phyloP scores from a whole-genome alignment of 331 rosid species.

The Pyracantha coccinea region DNA sequence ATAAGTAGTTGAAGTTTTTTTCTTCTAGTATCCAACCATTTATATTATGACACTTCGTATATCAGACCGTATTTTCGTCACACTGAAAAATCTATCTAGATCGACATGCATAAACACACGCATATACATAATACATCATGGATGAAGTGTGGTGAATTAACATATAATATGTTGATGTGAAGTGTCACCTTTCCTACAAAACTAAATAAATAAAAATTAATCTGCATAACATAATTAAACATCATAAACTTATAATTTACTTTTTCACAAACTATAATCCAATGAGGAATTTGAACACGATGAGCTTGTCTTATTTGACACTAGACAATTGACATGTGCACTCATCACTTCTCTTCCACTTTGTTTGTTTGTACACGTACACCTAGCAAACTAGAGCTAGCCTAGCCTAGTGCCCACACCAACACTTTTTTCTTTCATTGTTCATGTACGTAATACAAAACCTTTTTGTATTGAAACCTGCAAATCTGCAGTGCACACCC shows the following conservation, averaged over 20 bases:
- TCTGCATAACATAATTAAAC: background rate
- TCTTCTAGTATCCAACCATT: too few relatives aligned
- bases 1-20: too few relatives aligned
- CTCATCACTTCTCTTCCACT: background rate
- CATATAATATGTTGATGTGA: background rate
- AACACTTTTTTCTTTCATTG: background rate
- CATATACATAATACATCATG: background rate
- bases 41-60: too few relatives aligned
- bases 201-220: too few relatives aligned
- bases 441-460: background rate
- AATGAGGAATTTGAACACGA: background rate
- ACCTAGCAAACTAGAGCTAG: background rate
- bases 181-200: background rate
- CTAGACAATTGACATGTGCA: slow-evolving; percentile 9
- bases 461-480: background rate
- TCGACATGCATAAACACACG: background rate
- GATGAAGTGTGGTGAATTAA: background rate
- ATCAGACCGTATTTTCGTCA: rapidly evolving
- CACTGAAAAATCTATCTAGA: background rate
- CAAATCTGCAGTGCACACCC: background rate
- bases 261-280: background rate
- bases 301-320: slow-evolving; percentile 6
- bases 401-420: background rate
- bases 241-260: background rate
- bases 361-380: background rate